Evolutionary conservation across 2,329 filamentous ascomycete species (phyloP).

Genomic region (Metarhizium rileyi): DNA sequence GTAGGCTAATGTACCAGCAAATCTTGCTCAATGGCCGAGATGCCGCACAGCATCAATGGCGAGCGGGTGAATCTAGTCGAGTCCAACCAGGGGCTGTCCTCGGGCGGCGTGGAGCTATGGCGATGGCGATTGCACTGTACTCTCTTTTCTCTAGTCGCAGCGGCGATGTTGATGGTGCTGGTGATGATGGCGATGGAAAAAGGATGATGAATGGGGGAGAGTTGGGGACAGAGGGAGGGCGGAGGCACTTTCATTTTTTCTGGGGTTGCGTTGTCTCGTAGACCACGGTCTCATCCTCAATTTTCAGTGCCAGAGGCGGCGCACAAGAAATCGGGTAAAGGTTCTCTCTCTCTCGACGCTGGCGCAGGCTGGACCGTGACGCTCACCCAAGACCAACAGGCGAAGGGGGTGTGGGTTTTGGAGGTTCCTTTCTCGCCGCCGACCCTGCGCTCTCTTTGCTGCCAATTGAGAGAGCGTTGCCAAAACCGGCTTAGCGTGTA

Average conservation of each 20-base stretch:
- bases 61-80: constrained; percentile 16
- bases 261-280: constrained; percentile 26
- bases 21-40: constrained; percentile 13
- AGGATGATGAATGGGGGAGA: constrained; percentile 10
- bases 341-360: constrained; percentile 16
- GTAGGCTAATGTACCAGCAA: constrained; percentile 7
- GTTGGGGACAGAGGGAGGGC: constrained; percentile 12
- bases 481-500: not conserved
- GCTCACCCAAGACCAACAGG: constrained; percentile 13
- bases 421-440: constrained; percentile 6
- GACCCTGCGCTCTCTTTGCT: not conserved
- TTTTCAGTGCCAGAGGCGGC: constrained; percentile 30
- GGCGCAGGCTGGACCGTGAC: constrained; percentile 15
- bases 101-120: constrained; percentile 18
- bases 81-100: constrained; percentile 16
- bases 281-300: constrained; percentile 30
- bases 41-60: constrained; percentile 1
- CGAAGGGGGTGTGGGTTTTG: constrained; percentile 10
- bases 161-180: constrained; percentile 16
- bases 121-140: constrained; percentile 1
- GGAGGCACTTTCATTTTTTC: constrained; percentile 20
- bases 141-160: constrained; percentile 2
- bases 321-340: constrained; percentile 27
- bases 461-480: not conserved
- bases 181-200: constrained; percentile 18